phyloP scores from a whole-genome alignment of 2,329 filamentous ascomycete species.

The Colletotrichum sojae region DNA sequence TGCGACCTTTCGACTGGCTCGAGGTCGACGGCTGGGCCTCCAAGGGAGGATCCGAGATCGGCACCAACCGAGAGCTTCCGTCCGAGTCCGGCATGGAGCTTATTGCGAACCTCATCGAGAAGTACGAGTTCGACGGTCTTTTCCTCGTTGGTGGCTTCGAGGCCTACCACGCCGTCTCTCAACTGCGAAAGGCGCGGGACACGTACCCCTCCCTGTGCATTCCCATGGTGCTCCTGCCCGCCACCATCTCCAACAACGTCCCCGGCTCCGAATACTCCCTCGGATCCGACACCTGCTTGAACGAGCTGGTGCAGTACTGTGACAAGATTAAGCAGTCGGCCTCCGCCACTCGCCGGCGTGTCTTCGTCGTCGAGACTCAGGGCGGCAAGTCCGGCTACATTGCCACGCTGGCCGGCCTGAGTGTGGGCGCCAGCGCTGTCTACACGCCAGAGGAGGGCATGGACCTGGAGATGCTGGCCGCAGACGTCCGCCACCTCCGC shows the following conservation, averaged over 20 bases:
- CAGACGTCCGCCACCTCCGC: constrained; percentile 91
- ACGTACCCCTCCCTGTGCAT: constrained; percentile 91
- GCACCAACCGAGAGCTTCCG: constrained; percentile 94
- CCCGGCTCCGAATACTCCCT: constrained; percentile 97
- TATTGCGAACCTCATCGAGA: constrained; percentile 85
- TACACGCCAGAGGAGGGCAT: constrained; percentile 99
- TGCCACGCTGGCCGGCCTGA: constrained; percentile 89
- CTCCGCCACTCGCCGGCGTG: constrained; percentile 90
- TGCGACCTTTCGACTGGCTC: constrained; percentile 90
- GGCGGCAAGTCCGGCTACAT: constrained; percentile 95
- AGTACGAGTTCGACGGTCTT: constrained; percentile 90
- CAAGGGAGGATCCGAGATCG: constrained; percentile 97
- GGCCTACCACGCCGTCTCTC: constrained; percentile 91
- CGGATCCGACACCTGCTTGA: constrained; percentile 95
- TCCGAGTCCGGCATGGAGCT: constrained; percentile 86
- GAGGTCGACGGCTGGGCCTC: constrained; percentile 97
- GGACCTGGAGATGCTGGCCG: constrained; percentile 90
- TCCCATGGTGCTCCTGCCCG: constrained; percentile 90
- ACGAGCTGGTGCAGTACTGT: constrained; percentile 94
- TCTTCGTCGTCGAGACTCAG: constrained; percentile 98
- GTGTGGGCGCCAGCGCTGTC: constrained; percentile 92
- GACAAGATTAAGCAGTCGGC: constrained; percentile 98
- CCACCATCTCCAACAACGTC: constrained; percentile 99
- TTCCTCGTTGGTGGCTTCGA: constrained; percentile 97
- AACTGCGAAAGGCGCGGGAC: constrained; percentile 85